Percentiles rank a stretch among this genome's conserved stretches.
Conservation (phyloP, 176 grass and related monocot species). For the Coix lacrymajobi region DNA sequence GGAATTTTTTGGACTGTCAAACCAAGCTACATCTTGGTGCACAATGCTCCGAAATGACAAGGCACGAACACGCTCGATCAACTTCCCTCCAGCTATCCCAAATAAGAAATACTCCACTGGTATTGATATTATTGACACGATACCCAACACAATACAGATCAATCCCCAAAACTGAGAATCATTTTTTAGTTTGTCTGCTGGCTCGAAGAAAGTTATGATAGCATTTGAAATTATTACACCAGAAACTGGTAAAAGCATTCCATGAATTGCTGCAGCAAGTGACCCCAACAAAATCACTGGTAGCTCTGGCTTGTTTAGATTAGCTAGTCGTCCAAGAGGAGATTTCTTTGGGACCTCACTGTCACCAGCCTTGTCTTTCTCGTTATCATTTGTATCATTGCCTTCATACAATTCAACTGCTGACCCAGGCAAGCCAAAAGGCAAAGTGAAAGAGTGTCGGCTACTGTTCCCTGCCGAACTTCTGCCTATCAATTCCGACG, state of each 20-base stretch:
- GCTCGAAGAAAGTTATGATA: constrained; percentile 38
- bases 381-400: neutral
- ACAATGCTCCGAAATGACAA: constrained; percentile 39
- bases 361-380: neutral
- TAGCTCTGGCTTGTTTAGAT: constrained; percentile 54
- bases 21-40: constrained; percentile 52
- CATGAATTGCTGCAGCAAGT: constrained; percentile 44
- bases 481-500: constrained; percentile 1
- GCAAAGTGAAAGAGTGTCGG: neutral
- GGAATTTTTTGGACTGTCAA: constrained; percentile 46
- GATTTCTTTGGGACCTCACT: constrained; percentile 10
- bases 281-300: constrained; percentile 41
- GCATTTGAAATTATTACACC: constrained; percentile 33
- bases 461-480: constrained; percentile 27
- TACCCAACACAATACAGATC: constrained; percentile 38
- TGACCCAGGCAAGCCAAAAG: neutral
- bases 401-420: neutral
- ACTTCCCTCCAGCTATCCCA: constrained; percentile 44
- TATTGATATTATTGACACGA: constrained; percentile 18
- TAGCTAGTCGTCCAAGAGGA: constrained; percentile 24
- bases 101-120: constrained; percentile 44
- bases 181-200: constrained; percentile 32
- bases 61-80: constrained; percentile 42
- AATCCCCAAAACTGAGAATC: constrained; percentile 46
- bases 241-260: constrained; percentile 46